phyloP scores from a whole-genome alignment of 1,284 basidiomycete species.

The Ganoderma leucocontextum region DNA sequence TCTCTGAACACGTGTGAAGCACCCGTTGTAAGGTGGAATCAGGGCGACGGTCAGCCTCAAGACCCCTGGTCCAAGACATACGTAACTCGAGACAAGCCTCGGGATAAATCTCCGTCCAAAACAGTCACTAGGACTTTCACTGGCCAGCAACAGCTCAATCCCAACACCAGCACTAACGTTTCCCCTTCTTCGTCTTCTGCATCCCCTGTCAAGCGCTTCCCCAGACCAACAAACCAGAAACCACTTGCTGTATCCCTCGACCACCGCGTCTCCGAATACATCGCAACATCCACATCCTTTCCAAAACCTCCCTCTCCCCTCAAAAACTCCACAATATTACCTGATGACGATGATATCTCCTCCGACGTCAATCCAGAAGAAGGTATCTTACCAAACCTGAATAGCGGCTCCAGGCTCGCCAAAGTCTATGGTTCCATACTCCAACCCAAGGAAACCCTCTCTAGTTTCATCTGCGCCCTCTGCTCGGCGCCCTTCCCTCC shows the following conservation, averaged over 20 bases:
- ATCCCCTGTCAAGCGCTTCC: conserved; percentile 53
- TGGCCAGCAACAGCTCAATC: conserved; percentile 15
- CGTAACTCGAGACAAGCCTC: conserved; percentile 60
- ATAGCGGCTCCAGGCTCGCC: conserved; percentile 67
- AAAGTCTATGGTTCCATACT: conserved; percentile 85
- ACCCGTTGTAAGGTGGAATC: conserved; percentile 72
- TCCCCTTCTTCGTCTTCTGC: conserved; percentile 26
- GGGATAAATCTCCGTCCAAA: conserved; percentile 52
- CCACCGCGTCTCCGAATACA: conserved; percentile 64
- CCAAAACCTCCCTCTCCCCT: conserved; percentile 62
- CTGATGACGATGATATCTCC: conserved; percentile 51
- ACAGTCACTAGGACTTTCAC: conserved; percentile 22
- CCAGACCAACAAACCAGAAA: conserved; percentile 49
- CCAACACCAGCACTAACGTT: conserved; percentile 10
- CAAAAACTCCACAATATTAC: conserved; percentile 53
- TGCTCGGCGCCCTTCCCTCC: conserved; percentile 74
- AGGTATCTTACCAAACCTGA: conserved; percentile 67
- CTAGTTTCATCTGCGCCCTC: conserved; percentile 70
- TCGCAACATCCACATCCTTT: conserved; percentile 55
- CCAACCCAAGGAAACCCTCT: conserved; percentile 76
- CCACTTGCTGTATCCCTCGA: conserved; percentile 47
- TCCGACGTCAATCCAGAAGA: conserved; percentile 46
- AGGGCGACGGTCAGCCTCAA: conserved; percentile 52
- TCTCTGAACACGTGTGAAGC: conserved; percentile 49
- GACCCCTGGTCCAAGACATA: conserved; percentile 85